A percentile compares a stretch with the other conserved stretches of the same genome.
phyloP scores from a whole-genome alignment of 78 protist species.

The Chrysochromulina parva region DNA sequence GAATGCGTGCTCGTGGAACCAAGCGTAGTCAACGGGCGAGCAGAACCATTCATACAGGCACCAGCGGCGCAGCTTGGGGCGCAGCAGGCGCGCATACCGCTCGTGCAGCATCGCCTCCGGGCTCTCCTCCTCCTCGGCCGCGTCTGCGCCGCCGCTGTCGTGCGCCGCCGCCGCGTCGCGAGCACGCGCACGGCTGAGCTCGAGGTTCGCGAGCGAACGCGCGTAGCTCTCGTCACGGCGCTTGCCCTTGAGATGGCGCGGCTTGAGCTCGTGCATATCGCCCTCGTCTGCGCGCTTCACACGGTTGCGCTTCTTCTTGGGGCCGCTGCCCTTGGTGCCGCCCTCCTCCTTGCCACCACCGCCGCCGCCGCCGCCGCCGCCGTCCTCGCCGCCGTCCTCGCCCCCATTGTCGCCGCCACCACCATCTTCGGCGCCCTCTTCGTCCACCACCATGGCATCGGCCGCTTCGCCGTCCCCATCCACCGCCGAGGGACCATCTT shows the following conservation, averaged over 20 bases:
- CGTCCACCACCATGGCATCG: too few species aligned
- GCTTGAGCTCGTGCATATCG: slow-evolving; percentile 10
- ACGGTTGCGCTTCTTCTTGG: not conserved
- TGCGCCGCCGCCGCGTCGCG: not conserved
- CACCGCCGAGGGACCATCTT: too few species aligned
- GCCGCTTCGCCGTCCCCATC: too few species aligned
- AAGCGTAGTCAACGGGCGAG: slow-evolving; percentile 3
- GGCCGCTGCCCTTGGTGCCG: too few species aligned
- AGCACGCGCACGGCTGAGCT: too few species aligned
- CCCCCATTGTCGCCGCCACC: too few species aligned
- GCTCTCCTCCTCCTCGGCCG: not conserved
- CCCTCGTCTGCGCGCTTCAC: not conserved
- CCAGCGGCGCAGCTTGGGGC: slow-evolving; percentile 29
- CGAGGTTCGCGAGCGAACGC: not conserved
- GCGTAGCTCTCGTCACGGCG: not conserved
- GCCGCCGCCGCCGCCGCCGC: too few species aligned
- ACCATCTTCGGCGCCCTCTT: too few species aligned
- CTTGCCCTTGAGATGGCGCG: slow-evolving; percentile 14
- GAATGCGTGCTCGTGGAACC: not conserved
- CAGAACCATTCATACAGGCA: slow-evolving; percentile 13
- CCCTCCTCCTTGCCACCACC: too few species aligned
- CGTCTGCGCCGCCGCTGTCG: not conserved
- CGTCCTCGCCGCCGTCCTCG: too few species aligned
- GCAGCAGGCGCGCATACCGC: not conserved
- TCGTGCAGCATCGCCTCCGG: not conserved